Evolutionary conservation across 192 early-diverging fungal genomes (phyloP).

Genomic region (Coemansia sp.): DNA sequence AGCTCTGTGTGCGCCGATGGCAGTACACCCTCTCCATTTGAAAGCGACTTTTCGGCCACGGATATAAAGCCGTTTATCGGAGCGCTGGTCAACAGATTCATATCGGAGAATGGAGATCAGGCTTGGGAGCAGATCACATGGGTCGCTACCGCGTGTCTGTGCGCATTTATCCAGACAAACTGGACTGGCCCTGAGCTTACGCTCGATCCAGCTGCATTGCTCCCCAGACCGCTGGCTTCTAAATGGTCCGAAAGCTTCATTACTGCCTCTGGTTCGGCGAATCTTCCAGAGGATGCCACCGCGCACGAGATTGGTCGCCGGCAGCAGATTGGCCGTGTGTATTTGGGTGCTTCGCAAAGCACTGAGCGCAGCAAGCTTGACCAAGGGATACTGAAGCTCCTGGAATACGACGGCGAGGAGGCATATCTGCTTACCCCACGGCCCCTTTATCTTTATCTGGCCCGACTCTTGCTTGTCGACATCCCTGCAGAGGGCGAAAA

Average conservation of each 20-base stretch:
- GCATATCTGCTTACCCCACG: conserved; percentile 75
- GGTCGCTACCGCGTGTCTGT: conserved; percentile 71
- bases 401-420: conserved; percentile 81
- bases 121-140: conserved; percentile 27
- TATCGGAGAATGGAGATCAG: conserved; percentile 10
- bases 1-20: neutral
- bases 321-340: conserved; percentile 39
- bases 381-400: conserved; percentile 40
- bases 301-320: conserved; percentile 51
- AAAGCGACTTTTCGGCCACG: conserved; percentile 39
- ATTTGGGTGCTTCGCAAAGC: conserved; percentile 41
- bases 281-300: conserved; percentile 43
- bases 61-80: conserved; percentile 44
- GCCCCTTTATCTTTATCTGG: conserved; percentile 68
- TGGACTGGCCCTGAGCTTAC: conserved; percentile 85
- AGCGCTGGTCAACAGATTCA: conserved; percentile 9
- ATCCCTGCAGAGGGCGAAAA: conserved; percentile 20
- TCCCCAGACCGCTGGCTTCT: conserved; percentile 50
- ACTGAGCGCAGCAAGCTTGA: conserved; percentile 33
- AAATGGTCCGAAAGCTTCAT: conserved; percentile 33
- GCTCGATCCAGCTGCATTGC: conserved; percentile 58
- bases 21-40: conserved; percentile 33
- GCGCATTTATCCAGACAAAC: conserved; percentile 78
- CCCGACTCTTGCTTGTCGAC: conserved; percentile 67
- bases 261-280: conserved; percentile 16